These are phyloP conservation scores for Parsonsia alboflavescens DNA, from an alignment of 257 asterid species.

Conservation along the genomic window DNA sequence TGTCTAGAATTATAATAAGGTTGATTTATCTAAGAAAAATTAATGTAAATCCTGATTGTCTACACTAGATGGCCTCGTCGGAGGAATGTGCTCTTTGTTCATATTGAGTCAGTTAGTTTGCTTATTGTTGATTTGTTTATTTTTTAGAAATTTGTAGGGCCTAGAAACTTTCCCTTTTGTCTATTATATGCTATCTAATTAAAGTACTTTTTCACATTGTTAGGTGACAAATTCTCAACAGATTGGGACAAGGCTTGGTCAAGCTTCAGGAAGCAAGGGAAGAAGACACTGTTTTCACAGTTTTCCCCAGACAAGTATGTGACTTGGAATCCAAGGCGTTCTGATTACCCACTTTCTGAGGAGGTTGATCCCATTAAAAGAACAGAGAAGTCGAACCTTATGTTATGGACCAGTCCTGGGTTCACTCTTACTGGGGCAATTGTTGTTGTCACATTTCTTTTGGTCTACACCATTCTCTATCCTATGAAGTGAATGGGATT, in stretches of 20 bases:
- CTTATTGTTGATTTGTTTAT: neutral
- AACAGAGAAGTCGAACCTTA: slow-evolving; percentile 83
- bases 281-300: slow-evolving; percentile 56
- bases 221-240: slow-evolving; percentile 63
- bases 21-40: neutral
- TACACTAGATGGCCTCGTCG: neutral
- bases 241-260: slow-evolving; percentile 99
- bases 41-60: neutral
- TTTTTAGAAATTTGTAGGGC: neutral
- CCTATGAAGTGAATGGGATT: slow-evolving; percentile 45
- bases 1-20: neutral
- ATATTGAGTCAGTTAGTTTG: neutral
- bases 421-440: slow-evolving; percentile 69
- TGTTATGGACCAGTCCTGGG: slow-evolving; percentile 76
- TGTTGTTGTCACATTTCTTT: slow-evolving; percentile 60
- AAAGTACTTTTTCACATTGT: slow-evolving; percentile 7
- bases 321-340: slow-evolving; percentile 81
- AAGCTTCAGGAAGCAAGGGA: slow-evolving; percentile 75
- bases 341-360: slow-evolving; percentile 79
- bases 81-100: neutral
- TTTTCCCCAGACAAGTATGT: slow-evolving; percentile 82
- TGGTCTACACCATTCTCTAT: slow-evolving; percentile 61
- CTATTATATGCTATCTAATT: neutral
- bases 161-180: neutral
- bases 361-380: slow-evolving; percentile 92